Conservation (phyloP, 2,329 filamentous ascomycete species). For the Paraphaeosphaeria sporulosa region DNA sequence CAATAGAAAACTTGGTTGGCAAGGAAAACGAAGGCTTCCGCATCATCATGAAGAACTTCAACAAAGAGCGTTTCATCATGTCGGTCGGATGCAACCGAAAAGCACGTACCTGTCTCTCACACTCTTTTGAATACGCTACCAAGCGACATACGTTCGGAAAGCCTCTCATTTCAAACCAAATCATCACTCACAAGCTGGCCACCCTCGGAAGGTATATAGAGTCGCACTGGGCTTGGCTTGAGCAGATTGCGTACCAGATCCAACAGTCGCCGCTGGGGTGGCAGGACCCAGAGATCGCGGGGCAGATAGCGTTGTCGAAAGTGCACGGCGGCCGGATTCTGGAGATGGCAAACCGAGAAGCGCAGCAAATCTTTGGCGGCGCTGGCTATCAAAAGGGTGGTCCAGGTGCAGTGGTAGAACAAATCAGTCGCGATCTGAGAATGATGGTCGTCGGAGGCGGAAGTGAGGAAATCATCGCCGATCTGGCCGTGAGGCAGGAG, state of each 20-base stretch:
- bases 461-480: constrained; percentile 63
- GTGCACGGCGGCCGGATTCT: constrained; percentile 60
- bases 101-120: constrained; percentile 36
- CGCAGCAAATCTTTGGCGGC: constrained; percentile 64
- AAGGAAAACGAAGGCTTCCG: constrained; percentile 39
- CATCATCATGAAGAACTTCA: constrained; percentile 46
- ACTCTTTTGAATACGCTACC: constrained; percentile 38
- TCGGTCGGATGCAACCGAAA: constrained; percentile 40
- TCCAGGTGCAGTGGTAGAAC: constrained; percentile 59
- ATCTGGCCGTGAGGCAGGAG: constrained; percentile 62
- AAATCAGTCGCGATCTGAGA: constrained; percentile 62
- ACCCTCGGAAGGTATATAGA: constrained; percentile 41
- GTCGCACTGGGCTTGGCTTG: constrained; percentile 37
- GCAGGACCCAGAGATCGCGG: constrained; percentile 49
- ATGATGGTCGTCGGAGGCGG: constrained; percentile 63
- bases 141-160: constrained; percentile 44
- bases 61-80: constrained; percentile 45
- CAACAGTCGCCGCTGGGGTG: constrained; percentile 53
- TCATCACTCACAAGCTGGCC: constrained; percentile 42
- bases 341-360: constrained; percentile 60
- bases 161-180: constrained; percentile 41
- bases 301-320: constrained; percentile 54
- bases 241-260: constrained; percentile 29
- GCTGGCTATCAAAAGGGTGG: constrained; percentile 61
- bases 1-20: constrained; percentile 38